A percentile compares a stretch with the other conserved stretches of the same genome.
These are phyloP conservation scores for Testicularia cyperi DNA, from an alignment of 1,284 basidiomycete species.

Conservation along the genomic window DNA sequence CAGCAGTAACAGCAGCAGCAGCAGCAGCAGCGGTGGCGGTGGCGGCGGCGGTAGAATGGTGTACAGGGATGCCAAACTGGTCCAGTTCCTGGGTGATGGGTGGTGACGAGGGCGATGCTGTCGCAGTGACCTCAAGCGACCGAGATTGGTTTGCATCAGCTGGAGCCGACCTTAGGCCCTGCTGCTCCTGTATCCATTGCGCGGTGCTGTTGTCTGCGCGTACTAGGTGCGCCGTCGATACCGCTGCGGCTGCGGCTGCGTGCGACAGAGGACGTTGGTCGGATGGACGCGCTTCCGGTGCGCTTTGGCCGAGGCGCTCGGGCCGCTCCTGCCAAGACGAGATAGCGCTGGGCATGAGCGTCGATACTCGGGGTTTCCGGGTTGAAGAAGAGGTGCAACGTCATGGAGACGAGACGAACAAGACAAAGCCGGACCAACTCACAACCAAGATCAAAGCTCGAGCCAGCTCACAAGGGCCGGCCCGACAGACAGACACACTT, in stretches of 20 bases:
- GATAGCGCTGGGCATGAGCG: constrained; percentile 27
- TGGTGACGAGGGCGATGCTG: background rate
- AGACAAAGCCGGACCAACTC: too few relatives aligned
- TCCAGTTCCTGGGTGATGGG: constrained; percentile 14
- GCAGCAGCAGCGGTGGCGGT: too few relatives aligned
- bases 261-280: background rate
- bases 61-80: constrained; percentile 24
- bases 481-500: too few relatives aligned
- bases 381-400: too few relatives aligned
- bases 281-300: background rate
- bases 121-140: too few relatives aligned
- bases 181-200: constrained; percentile 16
- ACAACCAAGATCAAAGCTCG: too few relatives aligned
- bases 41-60: constrained; percentile 9
- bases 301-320: constrained; percentile 5
- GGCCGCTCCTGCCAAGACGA: constrained; percentile 30
- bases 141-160: too few relatives aligned
- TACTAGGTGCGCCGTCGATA: background rate
- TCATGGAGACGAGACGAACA: too few relatives aligned
- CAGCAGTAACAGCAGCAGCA: too few relatives aligned
- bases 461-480: too few relatives aligned
- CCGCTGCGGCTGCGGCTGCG: too few relatives aligned
- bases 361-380: too few relatives aligned
- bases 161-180: constrained; percentile 3
- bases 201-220: constrained; percentile 4